These are phyloP conservation scores for Auricularia heimuer DNA, from an alignment of 768 basidiomycete species.

Conservation along the genomic window DNA sequence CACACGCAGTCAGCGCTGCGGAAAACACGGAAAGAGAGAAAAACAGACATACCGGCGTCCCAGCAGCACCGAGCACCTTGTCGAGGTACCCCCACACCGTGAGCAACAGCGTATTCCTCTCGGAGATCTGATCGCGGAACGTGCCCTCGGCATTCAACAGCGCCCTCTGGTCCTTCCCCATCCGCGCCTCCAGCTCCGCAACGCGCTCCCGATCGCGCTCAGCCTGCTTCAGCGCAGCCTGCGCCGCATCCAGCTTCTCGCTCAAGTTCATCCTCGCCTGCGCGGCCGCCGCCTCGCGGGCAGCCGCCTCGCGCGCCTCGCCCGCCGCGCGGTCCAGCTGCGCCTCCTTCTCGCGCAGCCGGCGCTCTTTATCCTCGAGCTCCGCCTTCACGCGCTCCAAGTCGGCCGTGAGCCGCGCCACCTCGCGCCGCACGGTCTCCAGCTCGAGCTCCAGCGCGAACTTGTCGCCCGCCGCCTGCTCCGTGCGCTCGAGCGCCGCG, in stretches of 20 bases:
- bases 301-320: slow-evolving; percentile 72
- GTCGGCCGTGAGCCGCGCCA: slow-evolving; percentile 73
- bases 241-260: slow-evolving; percentile 77
- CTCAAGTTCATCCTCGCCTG: slow-evolving; percentile 78
- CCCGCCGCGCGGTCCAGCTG: slow-evolving; percentile 66
- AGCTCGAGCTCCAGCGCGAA: slow-evolving; percentile 86
- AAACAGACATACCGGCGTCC: slow-evolving; percentile 55
- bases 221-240: slow-evolving; percentile 48
- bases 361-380: slow-evolving; percentile 53
- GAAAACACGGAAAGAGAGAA: neutral
- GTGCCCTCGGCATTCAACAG: slow-evolving; percentile 63
- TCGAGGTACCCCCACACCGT: slow-evolving; percentile 95
- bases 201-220: slow-evolving; percentile 67
- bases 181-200: slow-evolving; percentile 65
- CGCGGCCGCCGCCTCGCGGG: slow-evolving; percentile 72
- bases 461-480: slow-evolving; percentile 65
- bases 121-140: slow-evolving; percentile 86
- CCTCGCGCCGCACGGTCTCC: slow-evolving; percentile 75
- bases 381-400: slow-evolving; percentile 61
- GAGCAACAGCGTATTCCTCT: slow-evolving; percentile 82
- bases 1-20: neutral
- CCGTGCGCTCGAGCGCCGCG: slow-evolving; percentile 49
- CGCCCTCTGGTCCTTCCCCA: slow-evolving; percentile 74
- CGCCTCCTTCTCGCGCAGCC: slow-evolving; percentile 58
- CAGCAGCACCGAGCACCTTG: slow-evolving; percentile 83